Evolutionary conservation across 1,284 basidiomycete species (phyloP).

Genomic region (Ganoderma leucocontextum): DNA sequence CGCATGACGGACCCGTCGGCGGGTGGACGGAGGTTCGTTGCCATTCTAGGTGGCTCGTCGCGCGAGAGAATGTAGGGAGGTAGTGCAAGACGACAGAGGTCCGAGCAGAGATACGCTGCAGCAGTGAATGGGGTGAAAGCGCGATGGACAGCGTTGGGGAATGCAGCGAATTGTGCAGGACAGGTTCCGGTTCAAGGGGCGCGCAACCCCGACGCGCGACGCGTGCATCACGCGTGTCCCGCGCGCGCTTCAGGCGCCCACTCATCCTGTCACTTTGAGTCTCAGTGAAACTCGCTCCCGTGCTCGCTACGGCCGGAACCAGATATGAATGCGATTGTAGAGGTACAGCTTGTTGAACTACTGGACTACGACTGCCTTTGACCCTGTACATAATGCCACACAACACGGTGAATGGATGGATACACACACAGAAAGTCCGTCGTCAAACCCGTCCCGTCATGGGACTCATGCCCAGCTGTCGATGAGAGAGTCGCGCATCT

Average conservation of each 20-base stretch:
- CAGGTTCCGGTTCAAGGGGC: background rate
- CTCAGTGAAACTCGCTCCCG: background rate
- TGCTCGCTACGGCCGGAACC: background rate
- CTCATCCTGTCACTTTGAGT: background rate
- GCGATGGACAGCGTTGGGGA: constrained; percentile 10
- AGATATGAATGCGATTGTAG: constrained; percentile 18
- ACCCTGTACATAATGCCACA: constrained; percentile 21
- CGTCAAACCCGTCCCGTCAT: constrained; percentile 15
- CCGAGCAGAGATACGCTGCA: constrained; percentile 3
- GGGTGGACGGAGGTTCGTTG: constrained; percentile 21
- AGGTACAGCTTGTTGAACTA: constrained; percentile 27
- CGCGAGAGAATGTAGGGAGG: background rate
- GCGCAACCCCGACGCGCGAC: constrained; percentile 5
- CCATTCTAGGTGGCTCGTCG: constrained; percentile 17
- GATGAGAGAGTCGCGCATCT: constrained; percentile 94
- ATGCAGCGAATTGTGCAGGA: constrained; percentile 17
- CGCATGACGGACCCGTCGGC: constrained; percentile 26
- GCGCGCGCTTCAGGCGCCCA: constrained; percentile 17
- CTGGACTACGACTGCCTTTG: constrained; percentile 23
- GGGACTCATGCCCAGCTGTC: constrained; percentile 90
- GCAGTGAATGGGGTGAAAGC: background rate
- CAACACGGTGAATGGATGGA: constrained; percentile 21
- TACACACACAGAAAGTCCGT: constrained; percentile 21
- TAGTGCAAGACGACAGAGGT: background rate
- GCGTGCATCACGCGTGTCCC: constrained; percentile 28